These are phyloP conservation scores for Blepharisma stoltei DNA, from an alignment of 73 alveolate genomes.

Conservation along the genomic window DNA sequence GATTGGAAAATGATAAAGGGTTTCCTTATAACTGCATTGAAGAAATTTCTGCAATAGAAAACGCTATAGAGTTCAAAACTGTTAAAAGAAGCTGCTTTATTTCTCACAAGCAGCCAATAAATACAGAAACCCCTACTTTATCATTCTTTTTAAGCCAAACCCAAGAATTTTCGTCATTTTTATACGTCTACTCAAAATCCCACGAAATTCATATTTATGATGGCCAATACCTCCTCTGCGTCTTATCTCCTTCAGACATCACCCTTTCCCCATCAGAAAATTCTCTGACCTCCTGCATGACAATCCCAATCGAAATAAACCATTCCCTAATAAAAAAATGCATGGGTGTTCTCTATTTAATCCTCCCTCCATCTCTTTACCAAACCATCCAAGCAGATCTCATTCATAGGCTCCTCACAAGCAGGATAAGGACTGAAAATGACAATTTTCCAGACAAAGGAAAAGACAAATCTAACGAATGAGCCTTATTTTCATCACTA, in stretches of 20 bases:
- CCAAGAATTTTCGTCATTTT: neutral
- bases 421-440: neutral
- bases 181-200: neutral
- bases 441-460: neutral
- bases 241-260: neutral
- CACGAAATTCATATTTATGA: neutral
- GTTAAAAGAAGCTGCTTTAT: neutral
- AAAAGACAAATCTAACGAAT: conserved; percentile 5
- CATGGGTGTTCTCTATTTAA: neutral
- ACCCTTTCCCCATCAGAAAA: too few relatives aligned
- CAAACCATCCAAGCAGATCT: neutral
- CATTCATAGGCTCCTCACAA: neutral
- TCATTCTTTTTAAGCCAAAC: neutral
- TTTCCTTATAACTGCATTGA: conserved; percentile 26
- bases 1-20: neutral
- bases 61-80: neutral
- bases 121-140: conserved; percentile 1
- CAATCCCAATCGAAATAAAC: neutral
- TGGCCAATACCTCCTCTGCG: neutral
- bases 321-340: neutral
- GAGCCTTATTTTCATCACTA: neutral
- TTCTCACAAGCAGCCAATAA: neutral
- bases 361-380: neutral
- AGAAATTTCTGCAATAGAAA: neutral
- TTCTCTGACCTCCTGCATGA: neutral